These are phyloP conservation scores for Phytophthora constricta DNA, from an alignment of 352 stramenopile genomes.

Conservation along the genomic window DNA sequence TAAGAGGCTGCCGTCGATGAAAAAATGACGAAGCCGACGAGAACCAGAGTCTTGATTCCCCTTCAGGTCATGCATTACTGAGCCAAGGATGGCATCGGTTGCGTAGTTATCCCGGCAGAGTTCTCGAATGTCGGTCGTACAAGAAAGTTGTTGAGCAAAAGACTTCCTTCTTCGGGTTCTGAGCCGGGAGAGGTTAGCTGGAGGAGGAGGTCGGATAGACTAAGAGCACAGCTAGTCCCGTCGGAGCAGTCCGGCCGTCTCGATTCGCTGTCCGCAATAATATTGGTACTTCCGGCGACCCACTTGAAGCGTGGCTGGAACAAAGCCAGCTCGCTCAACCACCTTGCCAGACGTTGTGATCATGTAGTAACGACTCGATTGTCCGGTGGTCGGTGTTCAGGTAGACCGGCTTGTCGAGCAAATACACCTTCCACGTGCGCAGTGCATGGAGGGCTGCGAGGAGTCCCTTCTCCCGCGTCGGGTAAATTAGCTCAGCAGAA, in stretches of 20 bases:
- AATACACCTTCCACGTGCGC: constrained; percentile 18
- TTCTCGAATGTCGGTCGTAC: neutral
- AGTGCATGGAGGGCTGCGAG: constrained; percentile 17
- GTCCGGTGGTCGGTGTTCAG: constrained; percentile 19
- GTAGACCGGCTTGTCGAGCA: constrained; percentile 8
- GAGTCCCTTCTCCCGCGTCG: constrained; percentile 13
- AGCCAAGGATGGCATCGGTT: neutral
- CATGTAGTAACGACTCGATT: constrained; percentile 13
- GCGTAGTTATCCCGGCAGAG: neutral
- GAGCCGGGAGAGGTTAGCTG: neutral
- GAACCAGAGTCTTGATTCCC: neutral
- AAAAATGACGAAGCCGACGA: neutral
- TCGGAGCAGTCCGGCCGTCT: neutral
- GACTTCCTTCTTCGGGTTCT: neutral
- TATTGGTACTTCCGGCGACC: constrained; percentile 19
- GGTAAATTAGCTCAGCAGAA: constrained; percentile 16
- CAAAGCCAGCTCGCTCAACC: constrained; percentile 20
- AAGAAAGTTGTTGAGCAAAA: neutral
- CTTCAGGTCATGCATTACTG: neutral
- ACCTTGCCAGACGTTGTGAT: constrained; percentile 3
- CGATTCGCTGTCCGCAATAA: constrained; percentile 6
- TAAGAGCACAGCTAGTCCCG: neutral
- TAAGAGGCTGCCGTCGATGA: neutral
- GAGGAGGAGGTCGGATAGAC: neutral
- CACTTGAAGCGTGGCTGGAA: constrained; percentile 25